A percentile compares a stretch with the other conserved stretches of the same genome.
Evolutionary conservation across 495 filamentous ascomycete genomes (phyloP).

Genomic region (Filosporella fistucella): DNA sequence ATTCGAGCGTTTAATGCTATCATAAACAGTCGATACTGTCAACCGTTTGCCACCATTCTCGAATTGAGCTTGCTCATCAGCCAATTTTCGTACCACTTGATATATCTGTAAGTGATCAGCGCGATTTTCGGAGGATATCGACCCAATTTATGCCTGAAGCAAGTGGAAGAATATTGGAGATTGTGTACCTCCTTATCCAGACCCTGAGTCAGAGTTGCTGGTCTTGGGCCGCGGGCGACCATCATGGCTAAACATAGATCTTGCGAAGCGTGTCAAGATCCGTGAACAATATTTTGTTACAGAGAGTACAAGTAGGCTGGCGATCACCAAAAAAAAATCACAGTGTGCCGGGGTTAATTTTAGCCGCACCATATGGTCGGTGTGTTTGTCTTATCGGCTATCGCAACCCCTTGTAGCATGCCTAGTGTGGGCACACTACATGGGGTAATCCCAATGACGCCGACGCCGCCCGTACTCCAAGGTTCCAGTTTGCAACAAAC

Average conservation of each 20-base stretch:
- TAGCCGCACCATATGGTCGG: no score
- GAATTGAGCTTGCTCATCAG: conserved; percentile 53
- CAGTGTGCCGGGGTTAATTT: no score
- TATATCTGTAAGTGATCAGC: conserved; percentile 49
- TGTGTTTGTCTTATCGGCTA: conserved; percentile 8
- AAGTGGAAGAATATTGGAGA: no score
- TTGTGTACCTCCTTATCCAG: conserved; percentile 58
- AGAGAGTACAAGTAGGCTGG: not conserved
- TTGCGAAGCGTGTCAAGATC: no score
- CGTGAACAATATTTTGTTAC: not conserved
- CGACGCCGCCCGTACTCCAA: not conserved
- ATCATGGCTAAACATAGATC: conserved; percentile 16
- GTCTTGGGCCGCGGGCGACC: conserved; percentile 26
- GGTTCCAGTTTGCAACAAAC: conserved; percentile 4
- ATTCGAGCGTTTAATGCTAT: conserved; percentile 75
- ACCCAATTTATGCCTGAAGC: no score
- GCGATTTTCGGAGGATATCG: no score
- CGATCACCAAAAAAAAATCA: no score
- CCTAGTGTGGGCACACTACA: no score
- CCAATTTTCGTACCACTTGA: conserved; percentile 68
- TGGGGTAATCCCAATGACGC: conserved; percentile 7
- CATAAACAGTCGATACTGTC: conserved; percentile 63
- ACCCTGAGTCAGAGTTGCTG: conserved; percentile 45
- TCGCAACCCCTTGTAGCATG: not conserved
- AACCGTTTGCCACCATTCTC: conserved; percentile 42